A percentile compares a stretch with the other conserved stretches of the same genome.
Conservation (phyloP, 1,284 basidiomycete genomes). For the Ganoderma sp. region DNA sequence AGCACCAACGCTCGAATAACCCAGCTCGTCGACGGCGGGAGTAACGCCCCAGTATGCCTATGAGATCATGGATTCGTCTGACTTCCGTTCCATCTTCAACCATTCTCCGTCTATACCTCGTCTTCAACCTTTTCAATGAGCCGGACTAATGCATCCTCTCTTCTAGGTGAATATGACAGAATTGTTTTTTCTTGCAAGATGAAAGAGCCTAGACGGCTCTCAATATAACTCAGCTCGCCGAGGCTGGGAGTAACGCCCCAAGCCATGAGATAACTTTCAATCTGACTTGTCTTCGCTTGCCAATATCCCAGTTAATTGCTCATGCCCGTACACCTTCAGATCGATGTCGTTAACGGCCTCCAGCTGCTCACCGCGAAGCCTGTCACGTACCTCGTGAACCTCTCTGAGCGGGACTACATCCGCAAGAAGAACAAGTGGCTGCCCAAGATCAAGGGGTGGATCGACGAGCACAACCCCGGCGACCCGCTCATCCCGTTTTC, state of each 20-base stretch:
- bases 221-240: conserved; percentile 63
- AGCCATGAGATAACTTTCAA: conserved; percentile 63
- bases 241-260: conserved; percentile 62
- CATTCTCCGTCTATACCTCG: conserved; percentile 40
- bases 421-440: conserved; percentile 99
- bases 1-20: conserved; percentile 44
- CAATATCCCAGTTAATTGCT: conserved; percentile 16
- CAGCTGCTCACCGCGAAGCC: conserved; percentile 96
- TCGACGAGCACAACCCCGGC: conserved; percentile 96
- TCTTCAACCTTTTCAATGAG: not conserved
- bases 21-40: conserved; percentile 49
- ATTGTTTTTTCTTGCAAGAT: conserved; percentile 46
- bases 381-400: conserved; percentile 97
- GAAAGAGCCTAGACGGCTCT: conserved; percentile 65
- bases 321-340: conserved; percentile 53
- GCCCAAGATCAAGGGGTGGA: conserved; percentile 98
- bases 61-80: conserved; percentile 63
- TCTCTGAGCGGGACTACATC: conserved; percentile 94
- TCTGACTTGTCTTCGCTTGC: conserved; percentile 45
- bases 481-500: conserved; percentile 98
- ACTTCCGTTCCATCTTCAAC: conserved; percentile 44
- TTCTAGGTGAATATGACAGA: conserved; percentile 30
- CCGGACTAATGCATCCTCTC: conserved; percentile 12
- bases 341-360: conserved; percentile 94
- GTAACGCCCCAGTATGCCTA: conserved; percentile 69